Conservation (phyloP, 2,329 filamentous ascomycete species). For the Ophiostoma triangulosporum region DNA sequence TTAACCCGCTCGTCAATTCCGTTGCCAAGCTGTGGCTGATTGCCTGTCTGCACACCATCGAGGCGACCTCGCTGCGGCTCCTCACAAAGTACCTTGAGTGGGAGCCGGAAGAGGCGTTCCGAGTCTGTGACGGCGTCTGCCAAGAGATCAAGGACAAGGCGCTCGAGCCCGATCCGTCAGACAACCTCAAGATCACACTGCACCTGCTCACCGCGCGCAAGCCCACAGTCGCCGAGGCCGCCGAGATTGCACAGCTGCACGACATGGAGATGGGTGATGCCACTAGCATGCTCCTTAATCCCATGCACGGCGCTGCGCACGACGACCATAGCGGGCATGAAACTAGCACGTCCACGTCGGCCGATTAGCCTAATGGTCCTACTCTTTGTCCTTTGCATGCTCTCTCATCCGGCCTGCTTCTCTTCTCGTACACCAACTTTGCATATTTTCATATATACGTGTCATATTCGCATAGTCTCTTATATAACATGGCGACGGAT, state of each 20-base stretch:
- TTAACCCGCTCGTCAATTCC: constrained; percentile 28
- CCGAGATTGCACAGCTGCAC: background rate
- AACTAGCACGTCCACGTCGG: no score
- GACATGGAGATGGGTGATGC: background rate
- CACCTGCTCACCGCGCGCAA: constrained; percentile 37
- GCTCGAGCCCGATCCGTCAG: constrained; percentile 25
- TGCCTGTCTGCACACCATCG: constrained; percentile 28
- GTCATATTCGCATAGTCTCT: no score
- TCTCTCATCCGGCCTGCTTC: no score
- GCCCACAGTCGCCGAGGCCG: constrained; percentile 20
- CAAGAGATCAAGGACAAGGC: constrained; percentile 35
- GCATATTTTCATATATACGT: no score
- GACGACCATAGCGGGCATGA: constrained; percentile 8
- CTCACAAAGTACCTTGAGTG: constrained; percentile 40
- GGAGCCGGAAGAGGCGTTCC: constrained; percentile 34
- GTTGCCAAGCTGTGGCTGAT: constrained; percentile 32
- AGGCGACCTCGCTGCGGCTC: constrained; percentile 31
- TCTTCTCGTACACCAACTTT: no score
- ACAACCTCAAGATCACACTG: constrained; percentile 32
- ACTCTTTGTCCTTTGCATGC: background rate
- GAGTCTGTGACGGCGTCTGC: constrained; percentile 32
- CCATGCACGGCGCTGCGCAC: background rate
- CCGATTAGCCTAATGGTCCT: no score
- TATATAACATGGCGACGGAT: no score
- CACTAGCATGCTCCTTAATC: background rate